Base-by-base conservation (phyloP, 192 early-diverging fungal genomes). In the Coemansia sp. region DNA sequence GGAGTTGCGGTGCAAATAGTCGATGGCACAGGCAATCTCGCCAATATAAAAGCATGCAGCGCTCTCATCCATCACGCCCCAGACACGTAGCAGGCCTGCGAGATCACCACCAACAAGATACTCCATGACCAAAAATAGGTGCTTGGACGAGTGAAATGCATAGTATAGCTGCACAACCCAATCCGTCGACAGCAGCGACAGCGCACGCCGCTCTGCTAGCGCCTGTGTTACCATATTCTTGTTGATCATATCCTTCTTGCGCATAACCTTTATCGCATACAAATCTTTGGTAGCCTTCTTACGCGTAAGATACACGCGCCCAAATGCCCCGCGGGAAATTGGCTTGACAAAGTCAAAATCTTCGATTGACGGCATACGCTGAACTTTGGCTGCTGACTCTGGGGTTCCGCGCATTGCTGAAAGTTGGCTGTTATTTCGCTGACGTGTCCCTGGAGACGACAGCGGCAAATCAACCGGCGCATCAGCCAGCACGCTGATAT, bases 151-250 rank as follows among this genome's bases (percentile, higher is more conserved):
- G 49, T 92, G 88, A 70, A 96, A 95, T 2, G 94, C 93, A 56
- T 93, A 96, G 78, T 88, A 95, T n/a, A 96, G 83, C 71, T 90
- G 89, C 18, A 96, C 94, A 14, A 96, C 91, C 82, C 89, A 95
- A 2, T 91, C 93, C 1, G 92, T 92, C 18, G 82, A 69, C 10
- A 89, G 83, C 56, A 95, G 67, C 32, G 89, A 88, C 34, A 96
- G 73, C 26, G 92, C 94, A 21, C 91, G 88, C 58, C 91, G 82
- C 78, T 96, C 94, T 5, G 93, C 92, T 27, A 93, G 76, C 12
- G 93, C 91, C 56, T 95, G 93, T 25, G 87, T 90, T n/a, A 93
- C 90, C 94, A 95, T 94, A 71, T 96, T 95, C 79, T 95, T 96
- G 64, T 89, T 86, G 64, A 94, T 92, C 89, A 96, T 94, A 67